Conservation (phyloP, 371 early-diverging fungal genomes). For the Mucor irregularis region DNA sequence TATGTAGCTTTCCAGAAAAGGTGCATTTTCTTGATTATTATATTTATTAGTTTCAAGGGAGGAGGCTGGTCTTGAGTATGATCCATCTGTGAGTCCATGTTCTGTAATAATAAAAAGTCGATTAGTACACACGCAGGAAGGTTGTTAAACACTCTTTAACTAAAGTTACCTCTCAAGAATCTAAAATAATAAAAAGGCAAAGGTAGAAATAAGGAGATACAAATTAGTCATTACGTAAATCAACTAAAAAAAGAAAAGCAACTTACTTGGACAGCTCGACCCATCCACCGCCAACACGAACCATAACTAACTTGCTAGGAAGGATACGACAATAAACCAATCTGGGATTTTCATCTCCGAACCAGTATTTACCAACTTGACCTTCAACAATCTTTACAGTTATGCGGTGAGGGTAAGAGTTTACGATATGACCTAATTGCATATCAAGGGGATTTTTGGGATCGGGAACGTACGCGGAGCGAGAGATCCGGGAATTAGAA, state of each 20-base stretch:
- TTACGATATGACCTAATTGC: conserved; percentile 56
- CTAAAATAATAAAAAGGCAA: conserved; percentile 3
- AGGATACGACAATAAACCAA: conserved; percentile 58
- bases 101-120: conserved; percentile 11
- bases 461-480: conserved; percentile 22
- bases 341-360: conserved; percentile 64
- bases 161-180: conserved; percentile 17
- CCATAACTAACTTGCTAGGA: conserved; percentile 71
- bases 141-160: background rate
- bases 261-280: conserved; percentile 60
- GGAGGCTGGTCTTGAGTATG: conserved; percentile 8
- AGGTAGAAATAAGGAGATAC: too few species aligned
- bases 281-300: conserved; percentile 85
- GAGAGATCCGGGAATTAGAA: background rate
- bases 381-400: conserved; percentile 37
- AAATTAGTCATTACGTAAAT: too few species aligned
- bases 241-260: too few species aligned
- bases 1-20: conserved; percentile 27
- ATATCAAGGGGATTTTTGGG: conserved; percentile 32
- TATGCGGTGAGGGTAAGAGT: conserved; percentile 33
- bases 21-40: background rate
- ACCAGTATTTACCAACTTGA: conserved; percentile 67
- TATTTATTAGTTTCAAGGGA: background rate
- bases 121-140: background rate
- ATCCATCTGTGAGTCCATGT: conserved; percentile 29